Conservation (phyloP, 2,329 filamentous ascomycete genomes). For the Colletotrichum sp. region DNA sequence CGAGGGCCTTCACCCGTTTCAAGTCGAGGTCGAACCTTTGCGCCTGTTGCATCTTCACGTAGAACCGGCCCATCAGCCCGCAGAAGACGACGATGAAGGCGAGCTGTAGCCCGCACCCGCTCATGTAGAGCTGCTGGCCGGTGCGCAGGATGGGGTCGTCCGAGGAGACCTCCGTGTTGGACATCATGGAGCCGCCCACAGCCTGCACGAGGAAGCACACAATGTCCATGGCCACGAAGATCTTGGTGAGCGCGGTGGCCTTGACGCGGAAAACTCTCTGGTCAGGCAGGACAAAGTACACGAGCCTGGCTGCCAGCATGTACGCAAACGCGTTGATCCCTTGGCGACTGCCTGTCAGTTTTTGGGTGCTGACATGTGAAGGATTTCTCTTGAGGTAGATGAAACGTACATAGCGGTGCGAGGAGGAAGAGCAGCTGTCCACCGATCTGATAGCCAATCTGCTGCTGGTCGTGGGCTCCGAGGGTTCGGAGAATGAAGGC, state of each 20-base stretch:
- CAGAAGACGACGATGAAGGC: slow-evolving; percentile 42
- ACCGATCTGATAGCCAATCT: slow-evolving; percentile 31
- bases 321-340: slow-evolving; percentile 51
- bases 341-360: slow-evolving; percentile 18
- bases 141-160: slow-evolving; percentile 30
- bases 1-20: slow-evolving; percentile 35
- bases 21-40: slow-evolving; percentile 27
- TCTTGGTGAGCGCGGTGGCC: slow-evolving; percentile 42
- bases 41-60: slow-evolving; percentile 29
- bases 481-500: slow-evolving; percentile 42
- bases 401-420: slow-evolving; percentile 41
- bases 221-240: slow-evolving; percentile 55
- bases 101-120: slow-evolving; percentile 41
- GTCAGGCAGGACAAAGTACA: slow-evolving; percentile 42
- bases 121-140: slow-evolving; percentile 44
- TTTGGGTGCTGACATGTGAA: background rate
- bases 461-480: slow-evolving; percentile 43
- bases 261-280: slow-evolving; percentile 39
- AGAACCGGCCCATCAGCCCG: slow-evolving; percentile 39
- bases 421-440: slow-evolving; percentile 44
- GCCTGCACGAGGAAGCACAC: slow-evolving; percentile 51
- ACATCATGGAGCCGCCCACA: slow-evolving; percentile 41
- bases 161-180: slow-evolving; percentile 26
- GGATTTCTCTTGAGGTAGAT: background rate
- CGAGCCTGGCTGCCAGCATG: slow-evolving; percentile 46